These are phyloP conservation scores for Geotrichum klebahnii DNA, from an alignment of 1,139 yeast genomes.

Conservation along the genomic window DNA sequence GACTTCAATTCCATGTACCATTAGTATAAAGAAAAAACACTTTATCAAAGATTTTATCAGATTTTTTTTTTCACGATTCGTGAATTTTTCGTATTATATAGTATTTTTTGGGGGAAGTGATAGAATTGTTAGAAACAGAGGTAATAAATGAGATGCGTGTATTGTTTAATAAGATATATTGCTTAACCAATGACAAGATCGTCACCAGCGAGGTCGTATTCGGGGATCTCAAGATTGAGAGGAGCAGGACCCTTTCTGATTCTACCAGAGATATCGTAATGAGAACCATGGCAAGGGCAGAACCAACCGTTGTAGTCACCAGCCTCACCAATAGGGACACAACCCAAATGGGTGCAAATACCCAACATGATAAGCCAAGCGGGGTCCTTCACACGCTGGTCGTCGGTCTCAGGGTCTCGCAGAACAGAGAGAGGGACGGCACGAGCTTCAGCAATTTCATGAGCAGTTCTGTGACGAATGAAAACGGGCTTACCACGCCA, in stretches of 20 bases:
- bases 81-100: no score
- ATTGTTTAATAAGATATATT: conserved; percentile 2
- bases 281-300: conserved; percentile 99
- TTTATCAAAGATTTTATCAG: no score
- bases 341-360: conserved; percentile 99
- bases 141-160: conserved; percentile 1
- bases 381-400: conserved; percentile 93
- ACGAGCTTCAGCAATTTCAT: conserved; percentile 94
- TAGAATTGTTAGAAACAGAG: no score
- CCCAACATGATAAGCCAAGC: conserved; percentile 99
- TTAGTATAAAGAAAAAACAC: no score
- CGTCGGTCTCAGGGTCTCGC: conserved; percentile 92
- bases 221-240: conserved; percentile 93
- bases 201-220: conserved; percentile 74
- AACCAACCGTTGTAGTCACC: conserved; percentile 99
- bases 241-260: conserved; percentile 99
- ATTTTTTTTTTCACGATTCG: no score
- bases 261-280: conserved; percentile 98
- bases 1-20: no score
- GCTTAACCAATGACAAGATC: conserved; percentile 74
- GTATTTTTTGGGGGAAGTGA: no score
- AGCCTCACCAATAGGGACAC: conserved; percentile 99
- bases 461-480: conserved; percentile 95
- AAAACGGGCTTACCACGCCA: conserved; percentile 99
- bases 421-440: conserved; percentile 64